Evolutionary conservation across 1,139 yeast genomes (phyloP).

Genomic region (Zygosaccharomyces pseudobailii): DNA sequence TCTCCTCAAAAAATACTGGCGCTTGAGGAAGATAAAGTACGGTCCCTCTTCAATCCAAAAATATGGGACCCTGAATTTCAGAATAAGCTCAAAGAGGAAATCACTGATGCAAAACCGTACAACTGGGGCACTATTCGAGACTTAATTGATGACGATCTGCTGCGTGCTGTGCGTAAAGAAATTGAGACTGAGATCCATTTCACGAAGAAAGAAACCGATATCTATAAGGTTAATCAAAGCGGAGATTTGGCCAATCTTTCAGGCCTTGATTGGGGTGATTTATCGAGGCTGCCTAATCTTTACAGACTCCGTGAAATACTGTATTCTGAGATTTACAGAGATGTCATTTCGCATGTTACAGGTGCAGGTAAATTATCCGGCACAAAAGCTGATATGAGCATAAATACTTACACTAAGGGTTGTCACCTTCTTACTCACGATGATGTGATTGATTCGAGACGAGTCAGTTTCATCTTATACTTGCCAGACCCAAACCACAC

Average conservation of each 20-base stretch:
- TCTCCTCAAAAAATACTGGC: conserved; percentile 22
- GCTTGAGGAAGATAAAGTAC: conserved; percentile 37
- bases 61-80: conserved; percentile 50
- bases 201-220: conserved; percentile 94
- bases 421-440: conserved; percentile 95
- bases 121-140: conserved; percentile 81
- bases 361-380: conserved; percentile 91
- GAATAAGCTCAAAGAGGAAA: conserved; percentile 38
- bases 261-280: conserved; percentile 74
- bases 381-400: conserved; percentile 81
- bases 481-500: conserved; percentile 84
- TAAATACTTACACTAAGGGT: conserved; percentile 86
- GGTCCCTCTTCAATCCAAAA: conserved; percentile 48
- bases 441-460: conserved; percentile 92
- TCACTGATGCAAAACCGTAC: conserved; percentile 64
- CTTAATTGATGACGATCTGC: conserved; percentile 67
- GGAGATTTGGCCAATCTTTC: conserved; percentile 94
- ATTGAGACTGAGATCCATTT: conserved; percentile 80
- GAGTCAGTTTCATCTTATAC: conserved; percentile 88
- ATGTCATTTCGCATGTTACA: conserved; percentile 73
- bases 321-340: conserved; percentile 80
- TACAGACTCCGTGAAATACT: conserved; percentile 78
- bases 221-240: conserved; percentile 88
- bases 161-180: conserved; percentile 77
- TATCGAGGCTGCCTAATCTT: conserved; percentile 66